Base-by-base conservation (phyloP, 108 stramenopile species). In the Nitzschia palea region DNA sequence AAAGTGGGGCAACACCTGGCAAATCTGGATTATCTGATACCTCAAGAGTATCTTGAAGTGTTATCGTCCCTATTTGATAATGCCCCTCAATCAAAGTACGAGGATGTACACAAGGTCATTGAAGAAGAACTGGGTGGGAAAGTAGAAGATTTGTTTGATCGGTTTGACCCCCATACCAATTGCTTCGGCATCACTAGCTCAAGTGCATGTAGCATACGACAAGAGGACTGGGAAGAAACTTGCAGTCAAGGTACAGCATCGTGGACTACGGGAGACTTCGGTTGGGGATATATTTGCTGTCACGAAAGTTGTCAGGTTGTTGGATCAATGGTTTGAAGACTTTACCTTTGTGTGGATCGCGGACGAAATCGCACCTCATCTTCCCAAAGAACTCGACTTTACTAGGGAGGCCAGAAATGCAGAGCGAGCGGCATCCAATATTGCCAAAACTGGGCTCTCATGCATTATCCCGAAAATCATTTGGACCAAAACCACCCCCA, bases 301-400 rank as follows among this genome's bases (percentile, higher is more conserved):
- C 44, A 69, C 86, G 10, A 50, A 64, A 1, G 86, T 95, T 6
- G 92, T 96, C 4, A 56, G 74, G 18, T 43, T 80, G 26, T 65
- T 96, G 8, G 93, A 94, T 42, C 30, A 45, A 15, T 52, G 87
- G 10, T 98, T 97, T 69, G 78, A 82, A 18, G 90, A 88, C 28
- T 98, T 98, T 66, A 93, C 83, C 20, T 95, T 88, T 75, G 87
- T 86, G 20, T 98, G 97, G 97, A 89, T 98, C 4, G 91, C 94
- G 25, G 94, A 96, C 67, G 96, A 98, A 75, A 81, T 98, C 54
- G 90, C 93, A 18, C 90, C 90, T 3, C 90, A 95, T 35, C 68
- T 97, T 3, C 95, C 94, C 22, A 84, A 89, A 67, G 97, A 98
- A 65, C 59, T 98, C 28, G 90, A 98, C 65, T 98, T 98, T 67